Evolutionary conservation across 2,329 filamentous ascomycete species (phyloP).

Genomic region (Botrytis cinerea): DNA sequence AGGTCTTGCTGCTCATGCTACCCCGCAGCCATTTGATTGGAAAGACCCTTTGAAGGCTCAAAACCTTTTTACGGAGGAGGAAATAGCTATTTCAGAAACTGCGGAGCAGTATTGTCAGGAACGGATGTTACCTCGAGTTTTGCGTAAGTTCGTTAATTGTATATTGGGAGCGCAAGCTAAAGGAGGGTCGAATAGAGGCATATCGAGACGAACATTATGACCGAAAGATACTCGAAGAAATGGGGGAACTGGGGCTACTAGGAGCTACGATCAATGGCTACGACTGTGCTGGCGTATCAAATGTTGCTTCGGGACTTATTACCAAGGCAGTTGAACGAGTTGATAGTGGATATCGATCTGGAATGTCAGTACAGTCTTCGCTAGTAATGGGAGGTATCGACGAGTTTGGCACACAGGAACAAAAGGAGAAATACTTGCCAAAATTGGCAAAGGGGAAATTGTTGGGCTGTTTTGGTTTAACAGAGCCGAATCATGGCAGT

Average conservation of each 20-base stretch:
- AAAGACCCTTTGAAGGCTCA: constrained; percentile 79
- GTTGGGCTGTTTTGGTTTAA: constrained; percentile 84
- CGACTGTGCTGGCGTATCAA: constrained; percentile 83
- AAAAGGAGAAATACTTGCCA: constrained; percentile 82
- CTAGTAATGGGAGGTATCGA: constrained; percentile 92
- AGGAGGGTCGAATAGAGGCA: constrained; percentile 58
- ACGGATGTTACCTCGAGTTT: constrained; percentile 77
- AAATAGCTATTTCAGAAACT: constrained; percentile 84
- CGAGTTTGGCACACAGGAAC: constrained; percentile 82
- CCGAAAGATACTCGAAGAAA: constrained; percentile 80
- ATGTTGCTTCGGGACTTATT: constrained; percentile 85
- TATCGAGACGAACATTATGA: constrained; percentile 89
- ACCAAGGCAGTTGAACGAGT: constrained; percentile 88
- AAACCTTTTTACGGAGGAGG: constrained; percentile 83
- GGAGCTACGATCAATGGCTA: constrained; percentile 86
- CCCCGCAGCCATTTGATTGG: constrained; percentile 71
- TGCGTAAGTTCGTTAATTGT: constrained; percentile 60
- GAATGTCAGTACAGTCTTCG: constrained; percentile 91
- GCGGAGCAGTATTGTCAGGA: constrained; percentile 95
- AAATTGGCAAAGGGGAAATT: constrained; percentile 79
- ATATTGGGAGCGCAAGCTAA: constrained; percentile 20
- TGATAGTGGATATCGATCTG: constrained; percentile 87
- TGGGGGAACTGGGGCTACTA: constrained; percentile 88
- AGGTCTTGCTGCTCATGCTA: constrained; percentile 37
- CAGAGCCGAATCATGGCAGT: constrained; percentile 90